A percentile compares a stretch with the other conserved stretches of the same genome.
Conservation (phyloP, 768 basidiomycete genomes). For the Lactarius hengduanensis region DNA sequence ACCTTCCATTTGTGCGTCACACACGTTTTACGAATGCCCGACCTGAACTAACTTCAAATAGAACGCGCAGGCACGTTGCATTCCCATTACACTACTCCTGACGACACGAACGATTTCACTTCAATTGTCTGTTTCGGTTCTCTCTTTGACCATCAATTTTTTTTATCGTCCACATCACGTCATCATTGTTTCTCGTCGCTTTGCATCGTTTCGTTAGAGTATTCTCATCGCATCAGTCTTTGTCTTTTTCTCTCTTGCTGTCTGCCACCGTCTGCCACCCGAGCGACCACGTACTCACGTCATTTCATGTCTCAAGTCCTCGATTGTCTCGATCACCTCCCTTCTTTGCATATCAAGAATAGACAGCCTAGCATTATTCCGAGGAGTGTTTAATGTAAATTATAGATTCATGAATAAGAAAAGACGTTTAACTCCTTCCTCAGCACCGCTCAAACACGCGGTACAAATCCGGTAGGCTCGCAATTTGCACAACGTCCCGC, state of each 20-base stretch:
- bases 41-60: not conserved
- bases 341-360: slow-evolving; percentile 1
- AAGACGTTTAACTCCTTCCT: slow-evolving; percentile 7
- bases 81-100: slow-evolving; percentile 1
- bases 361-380: slow-evolving; percentile 5
- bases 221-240: not conserved
- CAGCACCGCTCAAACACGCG: slow-evolving; percentile 93
- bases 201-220: slow-evolving; percentile 6
- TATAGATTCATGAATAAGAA: slow-evolving; percentile 11
- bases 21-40: not conserved
- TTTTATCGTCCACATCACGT: not conserved
- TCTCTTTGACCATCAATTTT: not conserved
- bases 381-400: slow-evolving; percentile 16
- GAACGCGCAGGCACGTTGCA: not conserved
- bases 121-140: not conserved
- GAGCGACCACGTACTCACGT: slow-evolving; percentile 1
- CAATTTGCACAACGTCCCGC: slow-evolving; percentile 79
- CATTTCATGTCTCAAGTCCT: slow-evolving; percentile 13
- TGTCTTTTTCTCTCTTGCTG: not conserved
- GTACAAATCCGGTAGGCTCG: slow-evolving; percentile 88
- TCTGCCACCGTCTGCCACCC: not conserved
- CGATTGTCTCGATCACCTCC: slow-evolving; percentile 15
- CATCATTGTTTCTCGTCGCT: slow-evolving; percentile 1
- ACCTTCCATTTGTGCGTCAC: not conserved
- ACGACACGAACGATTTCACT: slow-evolving; percentile 6